Conservation (phyloP, 768 basidiomycete genomes). For the Austroboletus festivus region DNA sequence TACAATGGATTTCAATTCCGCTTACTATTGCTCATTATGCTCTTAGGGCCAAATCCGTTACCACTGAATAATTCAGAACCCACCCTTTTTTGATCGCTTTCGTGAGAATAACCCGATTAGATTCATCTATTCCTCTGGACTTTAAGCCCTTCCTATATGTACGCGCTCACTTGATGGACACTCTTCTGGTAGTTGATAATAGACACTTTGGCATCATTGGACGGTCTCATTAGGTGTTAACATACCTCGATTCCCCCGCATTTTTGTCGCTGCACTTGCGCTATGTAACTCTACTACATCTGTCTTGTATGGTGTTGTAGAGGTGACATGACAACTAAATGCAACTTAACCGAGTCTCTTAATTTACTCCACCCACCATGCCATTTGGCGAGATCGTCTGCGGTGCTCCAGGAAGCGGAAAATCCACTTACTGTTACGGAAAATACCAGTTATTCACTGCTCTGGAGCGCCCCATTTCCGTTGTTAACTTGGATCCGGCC, state of each 20-base stretch:
- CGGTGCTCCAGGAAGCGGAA: conserved; percentile 82
- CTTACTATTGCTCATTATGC: conserved; percentile 9
- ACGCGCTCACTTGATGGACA: conserved; percentile 21
- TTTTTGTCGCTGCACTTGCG: background rate
- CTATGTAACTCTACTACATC: background rate
- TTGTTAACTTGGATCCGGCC: conserved; percentile 96
- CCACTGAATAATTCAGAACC: conserved; percentile 54
- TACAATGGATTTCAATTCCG: conserved; percentile 15
- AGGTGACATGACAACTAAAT: background rate
- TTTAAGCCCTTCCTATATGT: conserved; percentile 11
- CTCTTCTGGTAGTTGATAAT: conserved; percentile 24
- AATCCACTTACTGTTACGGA: conserved; percentile 85
- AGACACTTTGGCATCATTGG: conserved; percentile 28
- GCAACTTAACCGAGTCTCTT: too few species aligned
- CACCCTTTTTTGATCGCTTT: background rate
- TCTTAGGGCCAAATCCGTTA: conserved; percentile 71
- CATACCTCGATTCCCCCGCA: background rate
- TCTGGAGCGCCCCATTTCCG: conserved; percentile 76
- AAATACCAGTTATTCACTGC: conserved; percentile 89
- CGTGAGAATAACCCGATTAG: too few species aligned
- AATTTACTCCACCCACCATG: too few species aligned
- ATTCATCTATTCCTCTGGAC: too few species aligned
- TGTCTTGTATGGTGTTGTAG: background rate
- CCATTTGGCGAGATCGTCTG: conserved; percentile 87
- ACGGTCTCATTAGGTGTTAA: conserved; percentile 9